Base-by-base conservation (phyloP, 2,329 filamentous ascomycete genomes). In the Peltaster fructicola region DNA sequence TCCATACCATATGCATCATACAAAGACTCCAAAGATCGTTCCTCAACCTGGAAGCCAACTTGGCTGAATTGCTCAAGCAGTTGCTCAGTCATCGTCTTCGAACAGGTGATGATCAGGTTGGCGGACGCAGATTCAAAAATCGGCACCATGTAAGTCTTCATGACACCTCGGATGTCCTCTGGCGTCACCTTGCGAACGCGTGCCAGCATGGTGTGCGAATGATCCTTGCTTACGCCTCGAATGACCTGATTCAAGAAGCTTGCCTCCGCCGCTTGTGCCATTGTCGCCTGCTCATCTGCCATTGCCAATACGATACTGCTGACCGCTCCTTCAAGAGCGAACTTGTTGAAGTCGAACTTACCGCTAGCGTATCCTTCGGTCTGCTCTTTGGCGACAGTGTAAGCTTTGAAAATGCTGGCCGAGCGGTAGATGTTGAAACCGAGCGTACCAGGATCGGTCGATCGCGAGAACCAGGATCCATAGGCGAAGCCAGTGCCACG, bases 401-500 rank as follows among this genome's bases (percentile, higher is more conserved):
- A 90, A 1, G 88, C 88, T 48, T 84, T 88, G 53, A 71, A 80
- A 0, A 76, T 74, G 36, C 93, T 81, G 0, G 88, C 85, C 0
- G 81, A 90, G 14, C 85, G 75, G 57, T 90, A 93, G 20, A 95
- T 74, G 27, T 72, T 70, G 54, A 90, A 90, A 32, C 79, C 73
- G 25, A 93, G 56, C 24, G 78, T 68, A 3, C 85, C 88, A 2
- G 70, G 72, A 42, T 88, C 80, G 14, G 79, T 57, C 43, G 80
- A 76, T 22, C 77, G 73, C 21, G 64, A 64, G 44, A 95, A 91
- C 40, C 66, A 70, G 1, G 77, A 74, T 26, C 84, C 84, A 45
- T 98, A 98, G 1, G 88, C 88, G 25, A 95, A 71, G 21, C 88
- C 88, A 20, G 80, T 88, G 28, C 88, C 88, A 22, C 88, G 80